phyloP scores from a whole-genome alignment of 2,329 filamentous ascomycete genomes.

The Alternaria sp. region DNA sequence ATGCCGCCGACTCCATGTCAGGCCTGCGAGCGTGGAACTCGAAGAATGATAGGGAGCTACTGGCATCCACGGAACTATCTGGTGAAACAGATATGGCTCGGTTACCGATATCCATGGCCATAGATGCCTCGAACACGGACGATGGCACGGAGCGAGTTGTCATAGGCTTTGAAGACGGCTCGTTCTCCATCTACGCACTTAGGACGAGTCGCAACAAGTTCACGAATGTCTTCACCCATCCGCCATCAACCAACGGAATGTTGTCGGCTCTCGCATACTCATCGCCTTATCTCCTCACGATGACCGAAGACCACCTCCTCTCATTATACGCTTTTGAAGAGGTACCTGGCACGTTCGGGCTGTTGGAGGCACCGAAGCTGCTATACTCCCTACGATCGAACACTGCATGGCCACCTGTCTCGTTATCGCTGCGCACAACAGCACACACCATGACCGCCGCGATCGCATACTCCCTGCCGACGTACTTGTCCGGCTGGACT shows the following conservation, averaged over 20 bases:
- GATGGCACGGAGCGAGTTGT: slow-evolving; percentile 41
- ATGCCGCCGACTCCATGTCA: slow-evolving; percentile 72
- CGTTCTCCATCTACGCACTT: slow-evolving; percentile 69
- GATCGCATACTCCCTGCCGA: slow-evolving; percentile 84
- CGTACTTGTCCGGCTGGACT: slow-evolving; percentile 80
- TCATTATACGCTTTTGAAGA: slow-evolving; percentile 73
- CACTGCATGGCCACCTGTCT: slow-evolving; percentile 77
- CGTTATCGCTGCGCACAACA: slow-evolving; percentile 78
- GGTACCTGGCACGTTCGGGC: slow-evolving; percentile 14
- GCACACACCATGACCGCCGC: slow-evolving; percentile 73
- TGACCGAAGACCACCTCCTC: slow-evolving; percentile 75
- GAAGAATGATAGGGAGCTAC: slow-evolving; percentile 62
- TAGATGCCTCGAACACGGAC: slow-evolving; percentile 57
- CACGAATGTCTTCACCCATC: slow-evolving; percentile 62
- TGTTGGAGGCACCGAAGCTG: slow-evolving; percentile 59
- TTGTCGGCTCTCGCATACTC: slow-evolving; percentile 74
- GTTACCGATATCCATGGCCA: slow-evolving; percentile 67
- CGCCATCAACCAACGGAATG: slow-evolving; percentile 67
- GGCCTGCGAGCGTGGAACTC: slow-evolving; percentile 83
- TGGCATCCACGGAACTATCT: slow-evolving; percentile 57
- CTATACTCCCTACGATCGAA: slow-evolving; percentile 82
- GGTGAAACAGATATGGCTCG: slow-evolving; percentile 21
- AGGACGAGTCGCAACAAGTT: slow-evolving; percentile 56
- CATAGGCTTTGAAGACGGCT: slow-evolving; percentile 55
- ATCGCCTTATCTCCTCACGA: slow-evolving; percentile 78